Base-by-base conservation (phyloP, 225 moss, liverwort and hornwort genomes). In the Anthoceros angustus region DNA sequence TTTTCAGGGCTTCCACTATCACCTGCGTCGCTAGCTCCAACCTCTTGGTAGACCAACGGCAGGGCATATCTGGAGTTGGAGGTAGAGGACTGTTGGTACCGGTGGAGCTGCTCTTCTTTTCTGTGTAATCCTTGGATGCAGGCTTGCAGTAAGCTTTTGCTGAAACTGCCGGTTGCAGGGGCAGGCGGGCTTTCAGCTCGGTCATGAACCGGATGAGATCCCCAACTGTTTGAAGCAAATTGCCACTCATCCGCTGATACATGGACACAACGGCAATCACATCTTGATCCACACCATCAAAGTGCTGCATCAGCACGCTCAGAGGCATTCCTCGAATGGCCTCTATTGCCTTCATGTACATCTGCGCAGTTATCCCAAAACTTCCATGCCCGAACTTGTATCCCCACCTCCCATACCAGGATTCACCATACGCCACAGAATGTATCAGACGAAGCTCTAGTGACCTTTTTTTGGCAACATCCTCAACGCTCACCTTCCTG, bases 381-480 rank as follows among this genome's bases (percentile, higher is more conserved):
- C 98, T 98, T 39, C 98, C 98, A 63, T 92, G 98, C 38, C 98
- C 98, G 21, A 92, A 98, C 66, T 92, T 86, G 74, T 92, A 98
- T n/a, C 86, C 87, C 98, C 98, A 98, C 68, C 98, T 79, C 62
- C 98, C 98, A 66, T 98, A 98, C 98, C 98, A 98, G 76, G 85
- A 89, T 67, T 89, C 98, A 26, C 92, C 98, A 64, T 92, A 98
- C 62, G 78, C 92, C 61, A 98, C 89, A 12, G 89, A 89, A 68
- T 98, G 98, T 24, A 98, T 82, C 18, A 98, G 84, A 61, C 98
- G 82, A 71, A 92, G 81, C 68, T 98, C 98, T 8, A 98, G 86
- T 40, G 78, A 77, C 69, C 98, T 86, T 77, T 84, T 98, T 68
- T 92, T 98, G 5, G 98, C 92, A 20, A 92, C 98, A 42, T 98